phyloP scores from a whole-genome alignment of 768 basidiomycete genomes.

The Hericium alpestre region DNA sequence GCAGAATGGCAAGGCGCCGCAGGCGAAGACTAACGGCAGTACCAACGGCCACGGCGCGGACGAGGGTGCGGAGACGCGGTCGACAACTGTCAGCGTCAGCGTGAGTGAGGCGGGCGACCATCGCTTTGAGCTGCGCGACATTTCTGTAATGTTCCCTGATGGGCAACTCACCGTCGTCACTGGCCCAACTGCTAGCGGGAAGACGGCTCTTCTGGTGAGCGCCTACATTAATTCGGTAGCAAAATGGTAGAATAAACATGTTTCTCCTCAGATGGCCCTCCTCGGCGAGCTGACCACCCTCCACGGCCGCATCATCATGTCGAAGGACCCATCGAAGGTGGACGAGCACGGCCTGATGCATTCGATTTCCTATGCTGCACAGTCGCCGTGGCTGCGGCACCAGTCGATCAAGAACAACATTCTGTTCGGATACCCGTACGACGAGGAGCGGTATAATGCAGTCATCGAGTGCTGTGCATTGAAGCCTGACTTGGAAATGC shows the following conservation, averaged over 20 bases:
- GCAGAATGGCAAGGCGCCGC: slow-evolving; percentile 4
- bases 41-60: not conserved
- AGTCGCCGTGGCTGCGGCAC: slow-evolving; percentile 36
- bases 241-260: not conserved
- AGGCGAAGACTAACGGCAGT: not conserved
- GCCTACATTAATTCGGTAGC: not conserved
- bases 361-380: slow-evolving; percentile 35
- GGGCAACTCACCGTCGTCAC: slow-evolving; percentile 62
- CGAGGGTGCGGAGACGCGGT: slow-evolving; percentile 14
- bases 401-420: slow-evolving; percentile 51
- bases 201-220: slow-evolving; percentile 65
- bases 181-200: slow-evolving; percentile 75
- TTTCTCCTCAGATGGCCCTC: slow-evolving; percentile 43
- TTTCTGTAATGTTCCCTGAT: slow-evolving; percentile 62
- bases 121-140: slow-evolving; percentile 57
- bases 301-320: slow-evolving; percentile 49
- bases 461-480: slow-evolving; percentile 84
- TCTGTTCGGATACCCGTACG: slow-evolving; percentile 42
- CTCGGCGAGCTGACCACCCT: slow-evolving; percentile 61
- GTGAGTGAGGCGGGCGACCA: slow-evolving; percentile 24
- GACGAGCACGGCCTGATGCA: slow-evolving; percentile 55
- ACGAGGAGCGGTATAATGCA: slow-evolving; percentile 61
- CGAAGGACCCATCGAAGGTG: slow-evolving; percentile 49
- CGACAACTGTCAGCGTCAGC: slow-evolving; percentile 13
- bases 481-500: slow-evolving; percentile 63